phyloP scores from a whole-genome alignment of 108 stramenopile species.

The Nitzschia putrida region DNA sequence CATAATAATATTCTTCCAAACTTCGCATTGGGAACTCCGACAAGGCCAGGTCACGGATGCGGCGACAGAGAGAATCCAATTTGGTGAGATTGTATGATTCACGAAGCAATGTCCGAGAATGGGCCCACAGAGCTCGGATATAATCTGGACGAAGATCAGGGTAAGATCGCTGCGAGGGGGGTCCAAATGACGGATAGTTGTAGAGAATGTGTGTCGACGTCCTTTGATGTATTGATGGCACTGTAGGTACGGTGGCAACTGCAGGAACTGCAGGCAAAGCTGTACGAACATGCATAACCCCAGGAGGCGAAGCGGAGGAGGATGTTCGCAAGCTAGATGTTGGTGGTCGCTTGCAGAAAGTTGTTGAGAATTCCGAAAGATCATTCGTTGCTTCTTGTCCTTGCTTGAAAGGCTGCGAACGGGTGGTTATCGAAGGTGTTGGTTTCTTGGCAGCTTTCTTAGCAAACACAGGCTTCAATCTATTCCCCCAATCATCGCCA shows the following conservation, averaged over 20 bases:
- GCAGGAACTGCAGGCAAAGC: neutral
- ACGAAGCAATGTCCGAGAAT: slow-evolving; percentile 16
- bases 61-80: slow-evolving; percentile 24
- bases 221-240: neutral
- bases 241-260: neutral
- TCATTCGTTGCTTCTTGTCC: too few relatives aligned
- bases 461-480: too few relatives aligned
- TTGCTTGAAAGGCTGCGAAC: too few relatives aligned
- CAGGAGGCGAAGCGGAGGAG: neutral
- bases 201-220: too few relatives aligned
- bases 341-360: neutral
- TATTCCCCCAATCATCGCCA: too few relatives aligned
- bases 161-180: neutral
- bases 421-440: too few relatives aligned
- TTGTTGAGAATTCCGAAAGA: neutral
- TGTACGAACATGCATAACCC: neutral
- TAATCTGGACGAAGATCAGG: slow-evolving; percentile 18
- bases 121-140: slow-evolving; percentile 30
- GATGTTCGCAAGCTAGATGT: neutral
- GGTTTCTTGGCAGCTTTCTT: too few relatives aligned
- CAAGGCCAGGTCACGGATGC: slow-evolving; percentile 26
- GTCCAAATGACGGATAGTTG: slow-evolving; percentile 2
- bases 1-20: slow-evolving; percentile 19
- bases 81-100: slow-evolving; percentile 27
- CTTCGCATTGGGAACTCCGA: slow-evolving; percentile 35